Evolutionary conservation across 108 stramenopile genomes (phyloP), one percentile per base, ranked within the genome.

Genomic region (Aurantiochytrium sp.): DNA sequence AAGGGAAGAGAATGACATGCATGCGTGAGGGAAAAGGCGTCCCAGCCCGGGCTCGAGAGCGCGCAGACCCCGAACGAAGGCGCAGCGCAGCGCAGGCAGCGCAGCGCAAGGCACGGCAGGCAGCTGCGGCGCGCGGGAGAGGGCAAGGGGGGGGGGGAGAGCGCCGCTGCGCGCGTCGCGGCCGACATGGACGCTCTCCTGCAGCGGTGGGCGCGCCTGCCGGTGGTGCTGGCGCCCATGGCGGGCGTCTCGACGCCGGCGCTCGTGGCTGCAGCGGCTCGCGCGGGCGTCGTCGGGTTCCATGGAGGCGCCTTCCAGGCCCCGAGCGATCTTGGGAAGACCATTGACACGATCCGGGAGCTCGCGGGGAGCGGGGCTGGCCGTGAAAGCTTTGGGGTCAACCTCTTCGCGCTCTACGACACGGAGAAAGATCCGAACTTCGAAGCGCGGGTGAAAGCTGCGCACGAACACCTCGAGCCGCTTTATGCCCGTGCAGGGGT

Each of bases 151-250:
- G 4, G 8, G 14, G 55, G 55, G 1, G 55, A 57, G 55, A 8
- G 0, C 14, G 55, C 55, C 14, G 55, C 4, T 57, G 8, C 14
- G 55, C 55, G 55, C 2, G 4, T 0, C 21, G 18, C 14, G 64
- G 42, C 10, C 14, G 21, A 69, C 2, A 69, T 69, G 64, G 42
- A 42, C 64, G 42, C 64, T 8, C 64, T 69, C 4, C 14, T 42
- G 42, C 64, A 18, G 14, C 64, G 25, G 25, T 69, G 76, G 76
- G 6, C n/a, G 76, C 45, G 76, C 43, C 45, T 47, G 51, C 76
- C 76, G 4, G 76, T 83, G 10, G 51, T 83, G 19, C 76, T 83
- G 10, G 76, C 76, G 76, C 76, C 76, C 49, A 83, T 83, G 76
- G 76, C 76, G 51, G 76, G 76, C 45, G 76, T 83, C 19, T 83